Base-by-base conservation (phyloP, 73 alveolate species). In the Effrenium voratum region DNA sequence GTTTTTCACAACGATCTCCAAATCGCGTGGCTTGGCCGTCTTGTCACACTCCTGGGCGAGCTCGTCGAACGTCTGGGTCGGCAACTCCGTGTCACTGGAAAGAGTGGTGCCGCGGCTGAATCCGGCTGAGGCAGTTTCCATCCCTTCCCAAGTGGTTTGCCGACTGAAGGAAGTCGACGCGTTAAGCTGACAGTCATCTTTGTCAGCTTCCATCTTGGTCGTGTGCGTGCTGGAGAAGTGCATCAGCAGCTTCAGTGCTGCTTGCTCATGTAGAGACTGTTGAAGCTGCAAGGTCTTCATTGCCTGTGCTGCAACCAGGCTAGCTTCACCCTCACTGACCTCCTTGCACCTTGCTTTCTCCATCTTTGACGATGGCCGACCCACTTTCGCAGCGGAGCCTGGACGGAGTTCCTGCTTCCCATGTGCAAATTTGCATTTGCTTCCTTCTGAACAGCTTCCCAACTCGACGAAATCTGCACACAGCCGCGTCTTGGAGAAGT, bases 401-500 rank as follows among this genome's bases (percentile, higher is more conserved):
- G 45, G 83, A 16, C 83, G 83, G 16, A 73, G 83, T 36, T 73
- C 49, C 32, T 47, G 36, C 83, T 73, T 73, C 49, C 83, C 41
- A 40, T 73, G 83, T 36, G 83, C 83, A 38, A 45, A 80, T 45
- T 3, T 26, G 91, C 92, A 82, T 30, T 47, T 34, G 15, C 73
- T 24, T 1, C 92, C 92, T 30, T 41, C 70, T 32, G 50, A 34
- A 50, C 92, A 82, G 36, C 40, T n/a, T 36, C 92, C 92, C 36
- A 50, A 34, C 75, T 82, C 92, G 34, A 50, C 26, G 75, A 82
- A 82, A 4, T 82, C 73, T 12, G 72, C 75, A 34, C 92, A 82
- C 34, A 82, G 92, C 50, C 92, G 92, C 16, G 92, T 82, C 92
- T 82, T 82, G 72, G 75, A 47, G 75, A 82, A 82, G 73, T 82